Base-by-base conservation (phyloP, 108 stramenopile genomes). In the Nitzschia sp. region DNA sequence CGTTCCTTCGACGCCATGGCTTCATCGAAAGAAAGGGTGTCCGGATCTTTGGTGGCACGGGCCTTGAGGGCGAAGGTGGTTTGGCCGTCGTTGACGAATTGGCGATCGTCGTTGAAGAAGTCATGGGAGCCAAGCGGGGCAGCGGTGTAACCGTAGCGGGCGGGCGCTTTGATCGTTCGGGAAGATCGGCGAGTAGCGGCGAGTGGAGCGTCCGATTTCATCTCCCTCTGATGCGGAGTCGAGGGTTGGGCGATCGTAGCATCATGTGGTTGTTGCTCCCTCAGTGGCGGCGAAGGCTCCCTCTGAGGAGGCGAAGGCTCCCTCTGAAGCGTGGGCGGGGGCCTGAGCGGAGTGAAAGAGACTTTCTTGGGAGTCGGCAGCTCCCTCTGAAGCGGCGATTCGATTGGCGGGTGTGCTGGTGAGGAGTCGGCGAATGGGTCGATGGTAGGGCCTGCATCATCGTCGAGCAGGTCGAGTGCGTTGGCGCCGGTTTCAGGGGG, bases 21-120 rank as follows among this genome's bases (percentile, higher is more conserved):
- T 68, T 67, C 47, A 35, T 75, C 48, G 42, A n/a, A 75, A 3
- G 66, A 60, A 4, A 75, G 21, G n/a, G 59, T 75, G 56, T 68
- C 74, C 1, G 74, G 74, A 35, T 75, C 72, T n/a, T 46, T 56
- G 17, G 19, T 28, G 11, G 42, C 19, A 57, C 38, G 60, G 9
- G 54, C 54, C 30, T 38, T 45, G 54, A 21, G 30, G 32, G 54
- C 60, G 15, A 42, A 15, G 8, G 38, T 8, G 38, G 8, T 42
- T 15, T 8, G 11, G 8, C 11, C 8, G 8, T 42, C 38, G 15
- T 11, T 42, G 11, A 8, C 8, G 38, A 8, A 42, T 11, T 42
- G 11, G 15, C 8, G 11, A 8, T 42, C 38, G 15, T 42, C 11
- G 15, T 42, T 8, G 38, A 15, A 42, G 8, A 42, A 8, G 15